Evolutionary conservation across 2,329 filamentous ascomycete genomes (phyloP).

Genomic region (Apiospora arundinis): DNA sequence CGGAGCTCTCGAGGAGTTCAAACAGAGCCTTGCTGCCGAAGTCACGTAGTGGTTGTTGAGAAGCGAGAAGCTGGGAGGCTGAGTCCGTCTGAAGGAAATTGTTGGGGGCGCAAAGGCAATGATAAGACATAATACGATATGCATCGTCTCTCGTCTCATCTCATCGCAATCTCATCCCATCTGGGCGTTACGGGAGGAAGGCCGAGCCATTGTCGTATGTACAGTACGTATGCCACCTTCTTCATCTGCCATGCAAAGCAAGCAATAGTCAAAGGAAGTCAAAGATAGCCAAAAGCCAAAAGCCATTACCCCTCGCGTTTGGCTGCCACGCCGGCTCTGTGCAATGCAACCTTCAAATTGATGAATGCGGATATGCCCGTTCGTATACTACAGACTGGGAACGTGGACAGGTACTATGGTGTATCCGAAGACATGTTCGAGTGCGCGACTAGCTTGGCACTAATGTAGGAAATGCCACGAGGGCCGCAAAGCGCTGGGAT

Average conservation of each 20-base stretch:
- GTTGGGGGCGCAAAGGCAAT: constrained; percentile 1
- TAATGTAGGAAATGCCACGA: constrained; percentile 12
- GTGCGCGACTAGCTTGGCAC: not conserved
- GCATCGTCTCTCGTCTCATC: constrained; percentile 1
- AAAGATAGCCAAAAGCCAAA: no score
- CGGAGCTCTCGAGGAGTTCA: not conserved
- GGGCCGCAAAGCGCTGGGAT: not conserved
- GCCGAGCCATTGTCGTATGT: not conserved
- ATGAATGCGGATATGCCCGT: constrained; percentile 3
- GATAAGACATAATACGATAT: constrained; percentile 13
- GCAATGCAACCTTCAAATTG: not conserved
- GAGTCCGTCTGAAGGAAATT: not conserved
- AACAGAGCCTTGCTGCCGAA: not conserved
- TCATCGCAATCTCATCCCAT: not conserved
- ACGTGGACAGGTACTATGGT: not conserved
- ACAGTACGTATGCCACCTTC: not conserved
- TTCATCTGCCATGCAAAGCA: not conserved
- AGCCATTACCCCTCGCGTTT: not conserved
- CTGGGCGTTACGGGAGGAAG: not conserved
- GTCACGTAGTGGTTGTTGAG: constrained; percentile 3
- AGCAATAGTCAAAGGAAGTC: no score
- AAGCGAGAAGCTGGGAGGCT: not conserved
- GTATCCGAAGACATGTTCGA: not conserved
- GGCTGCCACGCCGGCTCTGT: not conserved
- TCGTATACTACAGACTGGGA: not conserved